Evolutionary conservation across 805 yeast species (phyloP), one percentile per base, ranked within the genome.

Genomic region (Ogataea paraovalis): DNA sequence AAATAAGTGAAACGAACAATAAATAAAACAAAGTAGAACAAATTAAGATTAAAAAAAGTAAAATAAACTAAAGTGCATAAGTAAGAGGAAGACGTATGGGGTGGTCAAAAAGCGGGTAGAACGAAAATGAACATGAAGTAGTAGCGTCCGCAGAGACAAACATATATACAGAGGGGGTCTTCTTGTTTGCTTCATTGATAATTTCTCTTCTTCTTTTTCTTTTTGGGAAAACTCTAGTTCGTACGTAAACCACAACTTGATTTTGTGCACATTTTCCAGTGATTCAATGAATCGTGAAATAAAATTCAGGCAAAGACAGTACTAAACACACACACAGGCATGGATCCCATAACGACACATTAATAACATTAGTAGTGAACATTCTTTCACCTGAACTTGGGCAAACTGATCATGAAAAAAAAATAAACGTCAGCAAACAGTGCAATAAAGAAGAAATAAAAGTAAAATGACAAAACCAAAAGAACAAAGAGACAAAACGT

Each of bases 11-110:
- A 41, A 19, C 22, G 32, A 30, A 30, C 43, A 27, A 36, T 42
- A 42, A 42, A 34, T 42, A 34, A 14, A n/a, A 42, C 45, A 42
- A 42, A 27, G 8, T 19, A 10, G 23, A 19, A 19, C 12, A 20
- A 18, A 30, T 19, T 2, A 40, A 25, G 16, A 27, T 7, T 20
- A 21, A 37, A 37, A 21, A 14, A 13, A 21, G 42, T n/a, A 12
- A 18, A 18, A 41, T 27, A 21, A 20, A 41, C 20, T 19, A 30
- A 21, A 18, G 12, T 19, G 25, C 27, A 19, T 2, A 30, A 41
- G 25, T 19, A 37, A 37, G 23, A 13, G 20, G 5, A 37, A 37
- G 18, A 37, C n/a, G 20, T 19, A 37, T 19, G 14, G 25, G 20
- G 27, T 20, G 7, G 12, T 5, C 5, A 30, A 9, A 12, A 30